Conservation (phyloP, 2,329 filamentous ascomycete species). For the Colletotrichum shisoi region DNA sequence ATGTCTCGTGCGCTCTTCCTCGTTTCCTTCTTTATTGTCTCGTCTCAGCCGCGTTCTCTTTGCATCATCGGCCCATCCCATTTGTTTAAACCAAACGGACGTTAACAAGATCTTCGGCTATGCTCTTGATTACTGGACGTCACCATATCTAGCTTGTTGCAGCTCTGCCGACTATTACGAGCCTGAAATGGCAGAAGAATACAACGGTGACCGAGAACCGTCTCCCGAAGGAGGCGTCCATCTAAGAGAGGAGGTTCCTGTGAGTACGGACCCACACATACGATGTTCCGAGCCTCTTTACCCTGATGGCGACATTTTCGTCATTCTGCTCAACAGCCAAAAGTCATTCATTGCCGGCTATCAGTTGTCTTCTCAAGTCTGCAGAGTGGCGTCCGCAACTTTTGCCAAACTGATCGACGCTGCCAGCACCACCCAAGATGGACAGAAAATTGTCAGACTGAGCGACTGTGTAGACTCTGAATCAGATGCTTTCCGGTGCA, state of each 20-base stretch:
- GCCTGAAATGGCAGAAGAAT: not conserved
- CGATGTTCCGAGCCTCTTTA: not conserved
- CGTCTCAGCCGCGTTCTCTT: too few species aligned
- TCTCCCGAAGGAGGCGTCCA: not conserved
- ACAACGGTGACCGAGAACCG: not conserved
- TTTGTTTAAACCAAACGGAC: too few species aligned
- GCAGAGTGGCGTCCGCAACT: not conserved
- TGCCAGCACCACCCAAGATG: not conserved
- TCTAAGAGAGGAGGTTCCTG: too few species aligned
- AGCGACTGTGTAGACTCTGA: not conserved
- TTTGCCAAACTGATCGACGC: slow-evolving; percentile 2
- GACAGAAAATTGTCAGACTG: not conserved
- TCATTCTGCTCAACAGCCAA: not conserved
- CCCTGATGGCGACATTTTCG: slow-evolving; percentile 11
- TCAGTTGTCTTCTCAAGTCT: not conserved
- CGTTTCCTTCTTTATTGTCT: too few species aligned
- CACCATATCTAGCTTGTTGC: too few species aligned
- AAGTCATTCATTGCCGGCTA: slow-evolving; percentile 1
- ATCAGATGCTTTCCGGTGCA: slow-evolving; percentile 10
- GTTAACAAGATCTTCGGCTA: too few species aligned
- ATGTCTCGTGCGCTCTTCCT: too few species aligned
- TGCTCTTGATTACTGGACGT: too few species aligned
- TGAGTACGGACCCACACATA: not conserved
- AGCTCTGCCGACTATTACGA: too few species aligned
- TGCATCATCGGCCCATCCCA: too few species aligned